Evolutionary conservation across 129 eudicot species (phyloP), one percentile per base, ranked within the genome.

Genomic region (Calendula officinalis): DNA sequence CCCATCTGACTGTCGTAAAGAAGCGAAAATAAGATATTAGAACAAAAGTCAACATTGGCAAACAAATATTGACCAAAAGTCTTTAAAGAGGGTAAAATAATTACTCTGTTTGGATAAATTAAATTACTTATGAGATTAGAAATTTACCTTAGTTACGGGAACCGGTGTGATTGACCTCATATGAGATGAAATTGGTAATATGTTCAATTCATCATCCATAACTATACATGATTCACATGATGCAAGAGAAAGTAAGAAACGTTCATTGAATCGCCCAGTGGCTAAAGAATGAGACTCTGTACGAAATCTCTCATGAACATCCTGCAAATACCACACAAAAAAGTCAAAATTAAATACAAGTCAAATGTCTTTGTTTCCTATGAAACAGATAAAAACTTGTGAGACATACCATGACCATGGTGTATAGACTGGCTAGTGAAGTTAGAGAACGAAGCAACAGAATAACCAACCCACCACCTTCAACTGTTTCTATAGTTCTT

Each of bases 401-500:
- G 15, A 34, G 14, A 40, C 78, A 5, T 89, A 89, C 87, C 97
- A 85, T 89, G 67, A 78, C 91, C 95, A 85, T 85, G 71, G 97
- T 81, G 78, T 62, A 83, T 27, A 89, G 82, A 49, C 88, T 81
- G 55, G 97, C 81, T 15, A 83, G 88, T 14, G 95, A 85, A 65
- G 91, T 65, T 50, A 89, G 68, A 37, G 90, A 78, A 33, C 73
- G 91, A 51, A 86, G 70, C 67, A 86, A 70, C 72, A 89, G 65
- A 44, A 89, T 44, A 68, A 89, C 64, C 76, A 89, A 71, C 32
- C 97, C 94, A 16, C 97, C 94, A 12, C 94, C 97, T 73, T 80
- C 86, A 69, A 89, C 90, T 43, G 90, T 89, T 78, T 89, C 97
- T 69, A 89, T 81, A 5, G 94, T 85, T 78, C 90, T 74, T 55